phyloP scores from a whole-genome alignment of 768 basidiomycete species.

The Mycena olivaceomarginata region DNA sequence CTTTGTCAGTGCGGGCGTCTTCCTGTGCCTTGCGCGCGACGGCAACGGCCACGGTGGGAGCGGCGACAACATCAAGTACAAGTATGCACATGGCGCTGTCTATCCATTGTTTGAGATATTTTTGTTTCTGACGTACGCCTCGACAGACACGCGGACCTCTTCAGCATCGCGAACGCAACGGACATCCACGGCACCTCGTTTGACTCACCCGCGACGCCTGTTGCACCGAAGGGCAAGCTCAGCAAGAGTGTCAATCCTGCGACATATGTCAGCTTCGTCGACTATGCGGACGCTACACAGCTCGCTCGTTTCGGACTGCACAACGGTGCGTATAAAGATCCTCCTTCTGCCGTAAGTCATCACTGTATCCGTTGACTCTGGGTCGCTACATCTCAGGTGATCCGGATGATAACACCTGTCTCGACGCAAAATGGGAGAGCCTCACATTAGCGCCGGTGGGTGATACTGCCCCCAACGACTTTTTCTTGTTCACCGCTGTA shows the following conservation, averaged over 20 bases:
- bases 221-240: slow-evolving; percentile 70
- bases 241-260: slow-evolving; percentile 69
- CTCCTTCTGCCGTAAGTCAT: neutral
- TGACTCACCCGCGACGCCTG: slow-evolving; percentile 71
- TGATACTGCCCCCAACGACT: slow-evolving; percentile 76
- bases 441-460: slow-evolving; percentile 74
- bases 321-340: slow-evolving; percentile 63
- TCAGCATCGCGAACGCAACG: slow-evolving; percentile 75
- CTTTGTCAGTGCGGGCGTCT: slow-evolving; percentile 71
- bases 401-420: slow-evolving; percentile 70
- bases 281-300: slow-evolving; percentile 71
- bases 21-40: slow-evolving; percentile 77
- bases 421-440: slow-evolving; percentile 83
- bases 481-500: slow-evolving; percentile 80
- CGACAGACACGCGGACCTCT: slow-evolving; percentile 74
- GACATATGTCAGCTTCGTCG: slow-evolving; percentile 73
- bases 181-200: slow-evolving; percentile 76
- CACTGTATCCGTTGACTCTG: neutral
- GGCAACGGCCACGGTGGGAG: slow-evolving; percentile 75
- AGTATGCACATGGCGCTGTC: slow-evolving; percentile 56
- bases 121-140: neutral
- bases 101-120: neutral
- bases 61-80: slow-evolving; percentile 70
- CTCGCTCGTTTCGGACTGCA: slow-evolving; percentile 79
- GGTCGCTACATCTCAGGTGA: slow-evolving; percentile 57